Evolutionary conservation across 225 moss, liverwort and hornwort genomes (phyloP).

Genomic region (Antitrichia curtipendula): DNA sequence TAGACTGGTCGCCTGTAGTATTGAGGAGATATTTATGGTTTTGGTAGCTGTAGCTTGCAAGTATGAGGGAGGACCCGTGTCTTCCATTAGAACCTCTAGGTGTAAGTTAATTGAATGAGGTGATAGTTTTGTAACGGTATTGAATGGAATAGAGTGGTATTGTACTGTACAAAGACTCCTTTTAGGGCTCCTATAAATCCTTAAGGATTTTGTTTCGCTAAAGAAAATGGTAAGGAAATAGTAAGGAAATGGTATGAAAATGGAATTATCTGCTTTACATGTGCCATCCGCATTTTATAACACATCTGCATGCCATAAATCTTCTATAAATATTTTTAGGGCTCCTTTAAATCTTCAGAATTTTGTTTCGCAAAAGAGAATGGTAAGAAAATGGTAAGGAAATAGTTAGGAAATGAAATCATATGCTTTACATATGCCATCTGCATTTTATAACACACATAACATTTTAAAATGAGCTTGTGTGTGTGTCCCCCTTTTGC

Average conservation of each 20-base stretch:
- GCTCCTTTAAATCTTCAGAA: no score
- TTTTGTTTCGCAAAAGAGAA: no score
- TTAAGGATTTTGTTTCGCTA: background rate
- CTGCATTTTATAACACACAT: no score
- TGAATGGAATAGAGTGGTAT: background rate
- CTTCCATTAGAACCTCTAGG: background rate
- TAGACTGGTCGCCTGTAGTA: background rate
- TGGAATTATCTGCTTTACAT: background rate
- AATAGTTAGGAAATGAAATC: no score
- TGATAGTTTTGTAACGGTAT: background rate
- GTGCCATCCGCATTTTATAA: no score
- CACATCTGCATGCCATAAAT: background rate
- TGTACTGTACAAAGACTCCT: background rate
- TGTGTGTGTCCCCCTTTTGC: no score
- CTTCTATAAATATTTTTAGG: no score
- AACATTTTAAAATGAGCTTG: no score
- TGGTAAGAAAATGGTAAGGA: no score
- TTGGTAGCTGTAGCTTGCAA: background rate
- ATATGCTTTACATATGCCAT: no score
- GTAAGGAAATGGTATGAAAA: background rate
- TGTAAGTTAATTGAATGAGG: background rate
- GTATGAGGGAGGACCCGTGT: background rate
- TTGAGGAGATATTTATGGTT: background rate
- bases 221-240: background rate
- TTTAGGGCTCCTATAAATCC: background rate